A percentile compares a stretch with the other conserved stretches of the same genome.
phyloP scores from a whole-genome alignment of 2,329 filamentous ascomycete species.

The Scolecobasidium constrictum region DNA sequence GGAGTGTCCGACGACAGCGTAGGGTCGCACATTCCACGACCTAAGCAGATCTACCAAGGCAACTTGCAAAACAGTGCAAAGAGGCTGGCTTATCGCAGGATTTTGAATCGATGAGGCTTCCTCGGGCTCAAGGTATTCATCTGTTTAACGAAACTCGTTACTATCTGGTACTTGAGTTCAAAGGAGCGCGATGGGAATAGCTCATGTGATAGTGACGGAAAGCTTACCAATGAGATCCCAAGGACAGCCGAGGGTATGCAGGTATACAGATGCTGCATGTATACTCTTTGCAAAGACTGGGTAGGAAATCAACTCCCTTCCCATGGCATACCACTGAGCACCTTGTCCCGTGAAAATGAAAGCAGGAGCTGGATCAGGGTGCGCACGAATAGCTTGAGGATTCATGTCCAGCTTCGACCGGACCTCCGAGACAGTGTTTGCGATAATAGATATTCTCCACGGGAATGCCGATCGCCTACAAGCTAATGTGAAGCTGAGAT shows the following conservation, averaged over 20 bases:
- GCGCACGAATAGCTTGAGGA: background rate
- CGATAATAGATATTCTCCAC: background rate
- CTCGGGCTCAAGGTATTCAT: background rate
- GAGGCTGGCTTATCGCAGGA: slow-evolving; percentile 35
- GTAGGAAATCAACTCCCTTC: background rate
- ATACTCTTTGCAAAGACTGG: slow-evolving; percentile 3
- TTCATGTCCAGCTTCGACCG: background rate
- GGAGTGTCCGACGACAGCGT: slow-evolving; percentile 19
- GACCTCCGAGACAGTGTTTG: background rate
- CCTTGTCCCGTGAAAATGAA: slow-evolving; percentile 10
- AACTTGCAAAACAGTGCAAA: slow-evolving; percentile 45
- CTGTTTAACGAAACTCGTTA: no score
- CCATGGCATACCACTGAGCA: slow-evolving; percentile 15
- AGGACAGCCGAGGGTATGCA: background rate
- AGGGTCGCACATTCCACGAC: slow-evolving; percentile 14
- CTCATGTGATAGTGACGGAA: background rate
- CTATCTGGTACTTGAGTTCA: no score
- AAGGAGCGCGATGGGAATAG: background rate
- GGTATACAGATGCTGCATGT: background rate
- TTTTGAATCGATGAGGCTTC: slow-evolving; percentile 9
- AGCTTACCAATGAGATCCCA: background rate
- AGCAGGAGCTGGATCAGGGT: background rate
- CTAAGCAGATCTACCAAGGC: slow-evolving; percentile 31
- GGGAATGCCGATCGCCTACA: background rate
- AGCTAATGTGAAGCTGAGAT: slow-evolving; percentile 1